Evolutionary conservation across 2,329 filamentous ascomycete genomes (phyloP), one percentile per base, ranked within the genome.

Genomic region (Lasiodiplodia gonubiensis): DNA sequence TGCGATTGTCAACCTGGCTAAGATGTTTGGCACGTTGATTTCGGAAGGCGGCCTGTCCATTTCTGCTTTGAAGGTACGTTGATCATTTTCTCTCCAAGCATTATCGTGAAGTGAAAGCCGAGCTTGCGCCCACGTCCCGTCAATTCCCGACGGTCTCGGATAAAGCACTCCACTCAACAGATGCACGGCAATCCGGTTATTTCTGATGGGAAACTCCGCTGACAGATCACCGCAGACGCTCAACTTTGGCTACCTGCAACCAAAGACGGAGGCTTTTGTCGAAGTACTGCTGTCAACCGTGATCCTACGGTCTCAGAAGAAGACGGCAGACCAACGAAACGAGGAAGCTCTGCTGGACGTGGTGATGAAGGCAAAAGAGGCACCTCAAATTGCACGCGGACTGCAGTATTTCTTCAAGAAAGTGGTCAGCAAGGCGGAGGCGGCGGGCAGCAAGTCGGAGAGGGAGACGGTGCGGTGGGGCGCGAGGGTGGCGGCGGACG

Each of bases 351-450:
- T 97, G 33, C 82, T 86, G 70, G 88, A 88, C 59, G 80, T 93
- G 1, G 92, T 97, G 75, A 80, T 85, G 21, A 86, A 86, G 12
- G 86, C 88, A 0, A 86, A 86, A 68, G 87, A 88, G 39, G 84
- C 87, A 2, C 88, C 89, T 0, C 86, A 90, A 67, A 85, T 97
- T 69, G 88, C 90, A 5, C 87, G 87, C 67, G 92, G 92, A 0
- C 74, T 97, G 70, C 89, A 91, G 69, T 96, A 90, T 78, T 95
- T 97, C 75, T 74, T 98, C 64, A 87, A 88, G 74, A 93, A 91
- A 76, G 86, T 90, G 53, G 85, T 97, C 18, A 83, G 86, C 4
- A 91, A 89, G 76, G 90, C 89, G 0, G 86, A 88, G 3, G 76
- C 83, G 35, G 78, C 78, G 5, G 79, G 79, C 39, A 80, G 77